Evolutionary conservation across 805 yeast species (phyloP).

Genomic region (Maudiozyma saulgeensis): DNA sequence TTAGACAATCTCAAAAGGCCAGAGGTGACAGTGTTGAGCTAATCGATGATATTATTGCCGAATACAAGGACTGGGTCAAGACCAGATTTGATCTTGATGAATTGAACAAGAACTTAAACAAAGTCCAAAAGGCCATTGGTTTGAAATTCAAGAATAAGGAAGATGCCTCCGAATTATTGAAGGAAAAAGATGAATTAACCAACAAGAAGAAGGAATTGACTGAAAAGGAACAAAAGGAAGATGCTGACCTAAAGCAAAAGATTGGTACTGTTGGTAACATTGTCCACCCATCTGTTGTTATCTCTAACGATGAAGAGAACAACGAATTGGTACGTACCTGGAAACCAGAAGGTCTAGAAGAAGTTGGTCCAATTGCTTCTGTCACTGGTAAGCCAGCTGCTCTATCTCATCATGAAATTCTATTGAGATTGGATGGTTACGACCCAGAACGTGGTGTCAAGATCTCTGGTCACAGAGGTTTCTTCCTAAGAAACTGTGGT

Average conservation of each 20-base stretch:
- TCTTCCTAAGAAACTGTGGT: constrained; percentile 88
- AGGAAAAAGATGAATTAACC: constrained; percentile 67
- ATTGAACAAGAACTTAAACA: constrained; percentile 78
- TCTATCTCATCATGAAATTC: constrained; percentile 90
- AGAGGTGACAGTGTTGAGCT: constrained; percentile 92
- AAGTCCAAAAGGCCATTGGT: constrained; percentile 88
- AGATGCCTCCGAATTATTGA: constrained; percentile 77
- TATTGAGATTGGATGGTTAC: constrained; percentile 90
- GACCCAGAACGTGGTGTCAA: constrained; percentile 98
- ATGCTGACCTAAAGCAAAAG: constrained; percentile 60
- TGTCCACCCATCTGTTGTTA: constrained; percentile 86
- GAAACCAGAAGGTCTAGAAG: constrained; percentile 65
- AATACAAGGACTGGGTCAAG: constrained; percentile 87
- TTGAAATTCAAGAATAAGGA: constrained; percentile 88
- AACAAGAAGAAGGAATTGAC: constrained; percentile 59
- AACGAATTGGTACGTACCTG: constrained; percentile 81
- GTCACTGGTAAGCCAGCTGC: constrained; percentile 68
- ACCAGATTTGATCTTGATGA: constrained; percentile 85
- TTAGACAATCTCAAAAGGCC: constrained; percentile 81
- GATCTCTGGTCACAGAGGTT: constrained; percentile 97
- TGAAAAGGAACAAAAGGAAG: constrained; percentile 70
- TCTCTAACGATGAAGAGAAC: constrained; percentile 80
- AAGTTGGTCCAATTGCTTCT: constrained; percentile 56
- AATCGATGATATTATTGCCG: constrained; percentile 89
- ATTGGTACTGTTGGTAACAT: constrained; percentile 89